phyloP scores from a whole-genome alignment of 495 filamentous ascomycete genomes.

The Xylaria venustula region DNA sequence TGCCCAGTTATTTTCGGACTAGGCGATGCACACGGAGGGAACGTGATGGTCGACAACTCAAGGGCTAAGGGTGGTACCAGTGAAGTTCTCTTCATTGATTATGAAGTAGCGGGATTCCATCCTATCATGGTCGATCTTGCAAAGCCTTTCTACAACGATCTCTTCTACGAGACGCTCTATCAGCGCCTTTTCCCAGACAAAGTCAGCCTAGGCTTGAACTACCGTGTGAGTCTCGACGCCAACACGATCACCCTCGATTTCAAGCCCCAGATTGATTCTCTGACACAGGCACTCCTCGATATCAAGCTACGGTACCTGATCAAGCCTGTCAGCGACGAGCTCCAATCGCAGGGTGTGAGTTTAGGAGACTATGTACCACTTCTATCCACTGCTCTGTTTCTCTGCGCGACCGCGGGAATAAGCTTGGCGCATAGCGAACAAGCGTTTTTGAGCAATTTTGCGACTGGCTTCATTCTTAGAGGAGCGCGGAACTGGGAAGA shows the following conservation, averaged over 20 bases:
- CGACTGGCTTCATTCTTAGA: neutral
- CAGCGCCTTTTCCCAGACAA: neutral
- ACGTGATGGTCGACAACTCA: neutral
- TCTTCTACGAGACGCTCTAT: neutral
- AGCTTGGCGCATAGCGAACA: neutral
- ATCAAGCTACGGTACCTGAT: neutral
- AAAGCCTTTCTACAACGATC: neutral
- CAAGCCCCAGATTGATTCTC: neutral
- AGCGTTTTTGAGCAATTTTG: neutral
- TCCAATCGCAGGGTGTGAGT: neutral
- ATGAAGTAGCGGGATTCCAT: neutral
- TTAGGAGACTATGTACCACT: neutral
- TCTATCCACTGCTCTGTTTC: neutral
- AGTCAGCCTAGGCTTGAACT: neutral
- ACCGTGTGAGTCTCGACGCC: neutral
- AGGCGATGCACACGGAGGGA: neutral
- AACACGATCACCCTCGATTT: neutral
- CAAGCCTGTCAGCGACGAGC: neutral
- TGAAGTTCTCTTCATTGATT: neutral
- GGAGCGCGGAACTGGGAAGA: neutral
- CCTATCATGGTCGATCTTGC: constrained; percentile 2
- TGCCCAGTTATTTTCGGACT: neutral
- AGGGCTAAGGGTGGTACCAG: neutral
- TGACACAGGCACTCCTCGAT: neutral
- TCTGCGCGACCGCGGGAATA: neutral